phyloP scores from a whole-genome alignment of 148 eudicot genomes.

The Chenopodium formosanum region DNA sequence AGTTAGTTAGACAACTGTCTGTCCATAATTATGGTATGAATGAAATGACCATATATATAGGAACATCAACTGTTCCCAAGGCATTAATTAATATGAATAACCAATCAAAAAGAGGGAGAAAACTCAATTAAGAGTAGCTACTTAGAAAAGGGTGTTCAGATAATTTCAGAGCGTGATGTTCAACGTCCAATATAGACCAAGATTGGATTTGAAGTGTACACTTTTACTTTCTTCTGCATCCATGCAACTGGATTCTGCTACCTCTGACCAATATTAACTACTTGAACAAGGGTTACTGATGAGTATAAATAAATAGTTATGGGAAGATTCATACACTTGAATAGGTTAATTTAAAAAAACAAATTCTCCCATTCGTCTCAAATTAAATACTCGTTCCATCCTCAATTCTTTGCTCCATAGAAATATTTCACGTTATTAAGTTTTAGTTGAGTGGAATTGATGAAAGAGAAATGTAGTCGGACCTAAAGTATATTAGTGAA shows the following conservation, averaged over 20 bases:
- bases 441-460: no score
- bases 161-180: not conserved
- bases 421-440: no score
- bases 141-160: conserved; percentile 1
- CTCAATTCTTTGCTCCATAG: no score
- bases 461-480: no score
- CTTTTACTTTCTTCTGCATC: not conserved
- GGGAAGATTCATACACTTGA: conserved; percentile 19
- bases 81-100: not conserved
- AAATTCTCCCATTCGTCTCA: no score
- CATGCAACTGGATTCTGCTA: conserved; percentile 27
- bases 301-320: conserved; percentile 11
- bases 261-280: conserved; percentile 21
- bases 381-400: no score
- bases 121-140: not conserved
- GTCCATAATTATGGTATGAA: conserved; percentile 14
- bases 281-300: not conserved
- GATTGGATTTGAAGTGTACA: not conserved
- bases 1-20: not conserved
- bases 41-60: not conserved
- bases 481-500: no score
- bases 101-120: not conserved
- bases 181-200: conserved; percentile 13
- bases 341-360: no score
- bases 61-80: conserved; percentile 16